phyloP scores from a whole-genome alignment of 129 eudicot species.

The Heracleum sosnowskyi region DNA sequence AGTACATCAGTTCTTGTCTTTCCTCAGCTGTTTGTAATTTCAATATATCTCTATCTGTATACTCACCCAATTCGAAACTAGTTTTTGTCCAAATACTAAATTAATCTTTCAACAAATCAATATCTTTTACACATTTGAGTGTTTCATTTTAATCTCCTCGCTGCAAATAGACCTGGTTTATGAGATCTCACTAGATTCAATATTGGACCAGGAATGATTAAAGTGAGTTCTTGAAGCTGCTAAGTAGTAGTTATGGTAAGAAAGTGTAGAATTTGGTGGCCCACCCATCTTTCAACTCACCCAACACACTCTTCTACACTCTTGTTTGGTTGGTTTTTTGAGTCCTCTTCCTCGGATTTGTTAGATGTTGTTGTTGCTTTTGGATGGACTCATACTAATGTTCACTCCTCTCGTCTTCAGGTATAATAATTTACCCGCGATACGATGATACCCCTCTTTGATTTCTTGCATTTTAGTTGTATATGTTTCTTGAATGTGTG shows the following conservation, averaged over 20 bases:
- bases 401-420: slow-evolving; percentile 37
- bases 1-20: background rate
- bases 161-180: background rate
- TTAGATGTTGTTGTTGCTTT: slow-evolving; percentile 76
- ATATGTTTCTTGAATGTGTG: background rate
- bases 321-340: slow-evolving; percentile 74
- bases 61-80: background rate
- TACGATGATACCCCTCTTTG: background rate
- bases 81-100: no score
- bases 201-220: background rate
- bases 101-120: background rate
- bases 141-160: background rate
- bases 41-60: no score
- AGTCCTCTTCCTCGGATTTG: slow-evolving; percentile 26
- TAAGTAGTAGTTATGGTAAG: slow-evolving; percentile 17
- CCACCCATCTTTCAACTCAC: slow-evolving; percentile 33
- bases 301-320: slow-evolving; percentile 24
- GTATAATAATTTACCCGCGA: slow-evolving; percentile 18
- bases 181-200: background rate
- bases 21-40: background rate
- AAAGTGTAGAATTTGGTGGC: slow-evolving; percentile 95
- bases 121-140: background rate
- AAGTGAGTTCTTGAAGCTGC: background rate
- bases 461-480: background rate
- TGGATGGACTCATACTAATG: slow-evolving; percentile 29